These are phyloP conservation scores for Mortierella claussenii DNA, from an alignment of 192 early-diverging fungal species.

Conservation along the genomic window DNA sequence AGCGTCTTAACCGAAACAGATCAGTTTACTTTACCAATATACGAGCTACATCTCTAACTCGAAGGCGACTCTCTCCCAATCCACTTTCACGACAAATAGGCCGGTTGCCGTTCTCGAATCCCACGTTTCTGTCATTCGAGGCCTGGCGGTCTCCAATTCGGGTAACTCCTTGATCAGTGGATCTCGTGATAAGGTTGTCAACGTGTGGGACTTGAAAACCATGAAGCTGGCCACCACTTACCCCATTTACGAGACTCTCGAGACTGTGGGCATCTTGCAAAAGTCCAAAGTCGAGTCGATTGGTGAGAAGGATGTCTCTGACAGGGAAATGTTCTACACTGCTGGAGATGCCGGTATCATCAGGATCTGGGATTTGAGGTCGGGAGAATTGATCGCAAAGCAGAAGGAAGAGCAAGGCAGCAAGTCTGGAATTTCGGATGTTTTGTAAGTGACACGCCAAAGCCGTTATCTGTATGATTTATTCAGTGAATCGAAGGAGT, in stretches of 20 bases:
- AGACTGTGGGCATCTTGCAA: slow-evolving; percentile 82
- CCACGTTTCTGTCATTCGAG: slow-evolving; percentile 93
- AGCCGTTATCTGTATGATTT: not conserved
- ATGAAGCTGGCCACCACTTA: slow-evolving; percentile 78
- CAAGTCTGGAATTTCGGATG: slow-evolving; percentile 80
- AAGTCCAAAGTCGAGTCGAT: slow-evolving; percentile 49
- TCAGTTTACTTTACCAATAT: too few relatives aligned
- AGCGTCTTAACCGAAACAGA: too few relatives aligned
- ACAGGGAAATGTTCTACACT: slow-evolving; percentile 77
- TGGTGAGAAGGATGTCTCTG: slow-evolving; percentile 47
- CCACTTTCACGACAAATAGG: slow-evolving; percentile 23
- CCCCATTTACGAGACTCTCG: slow-evolving; percentile 89
- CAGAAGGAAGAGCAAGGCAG: slow-evolving; percentile 77
- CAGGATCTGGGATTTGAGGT: slow-evolving; percentile 88
- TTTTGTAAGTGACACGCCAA: slow-evolving; percentile 64
- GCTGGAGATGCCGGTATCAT: slow-evolving; percentile 87
- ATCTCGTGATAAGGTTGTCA: slow-evolving; percentile 92
- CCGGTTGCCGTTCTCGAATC: slow-evolving; percentile 79
- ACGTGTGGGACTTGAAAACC: slow-evolving; percentile 84
- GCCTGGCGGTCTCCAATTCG: slow-evolving; percentile 81
- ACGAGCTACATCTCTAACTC: not conserved
- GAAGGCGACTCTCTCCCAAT: not conserved
- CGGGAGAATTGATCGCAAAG: slow-evolving; percentile 73
- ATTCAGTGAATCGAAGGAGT: not conserved
- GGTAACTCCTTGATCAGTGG: slow-evolving; percentile 81